phyloP scores from a whole-genome alignment of 2,329 filamentous ascomycete species.

The Penicillium psychrosexuale region DNA sequence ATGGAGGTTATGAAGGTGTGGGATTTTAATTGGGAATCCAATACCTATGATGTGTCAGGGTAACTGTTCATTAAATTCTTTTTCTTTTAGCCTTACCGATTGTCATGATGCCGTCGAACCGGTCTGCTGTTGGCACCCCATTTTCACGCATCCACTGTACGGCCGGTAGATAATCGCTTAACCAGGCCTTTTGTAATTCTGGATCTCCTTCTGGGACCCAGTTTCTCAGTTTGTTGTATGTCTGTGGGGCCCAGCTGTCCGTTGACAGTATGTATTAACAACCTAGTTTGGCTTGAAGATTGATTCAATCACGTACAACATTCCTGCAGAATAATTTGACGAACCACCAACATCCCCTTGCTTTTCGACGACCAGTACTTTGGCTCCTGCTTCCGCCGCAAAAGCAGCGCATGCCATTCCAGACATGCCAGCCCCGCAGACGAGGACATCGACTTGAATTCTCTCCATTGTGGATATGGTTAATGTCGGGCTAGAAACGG shows the following conservation, averaged over 20 bases:
- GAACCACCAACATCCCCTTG: constrained; percentile 25
- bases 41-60: constrained; percentile 14
- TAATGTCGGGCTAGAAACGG: background rate
- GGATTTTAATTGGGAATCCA: constrained; percentile 28
- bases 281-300: background rate
- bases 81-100: constrained; percentile 19
- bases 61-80: too few relatives aligned
- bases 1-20: constrained; percentile 21
- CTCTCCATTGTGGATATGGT: constrained; percentile 14
- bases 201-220: constrained; percentile 28
- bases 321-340: constrained; percentile 27
- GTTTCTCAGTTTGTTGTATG: constrained; percentile 21
- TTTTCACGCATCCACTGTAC: constrained; percentile 32
- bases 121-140: constrained; percentile 21
- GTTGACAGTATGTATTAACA: background rate
- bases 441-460: constrained; percentile 23
- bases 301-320: constrained; percentile 23
- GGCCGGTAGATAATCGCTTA: constrained; percentile 26
- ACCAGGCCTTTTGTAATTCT: constrained; percentile 24
- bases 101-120: constrained; percentile 31
- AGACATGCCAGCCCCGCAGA: constrained; percentile 32
- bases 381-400: constrained; percentile 24
- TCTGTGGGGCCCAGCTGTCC: constrained; percentile 25
- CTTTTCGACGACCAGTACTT: constrained; percentile 26
- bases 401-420: constrained; percentile 30